Conservation (phyloP, 768 basidiomycete genomes). For the Mycena venus region DNA sequence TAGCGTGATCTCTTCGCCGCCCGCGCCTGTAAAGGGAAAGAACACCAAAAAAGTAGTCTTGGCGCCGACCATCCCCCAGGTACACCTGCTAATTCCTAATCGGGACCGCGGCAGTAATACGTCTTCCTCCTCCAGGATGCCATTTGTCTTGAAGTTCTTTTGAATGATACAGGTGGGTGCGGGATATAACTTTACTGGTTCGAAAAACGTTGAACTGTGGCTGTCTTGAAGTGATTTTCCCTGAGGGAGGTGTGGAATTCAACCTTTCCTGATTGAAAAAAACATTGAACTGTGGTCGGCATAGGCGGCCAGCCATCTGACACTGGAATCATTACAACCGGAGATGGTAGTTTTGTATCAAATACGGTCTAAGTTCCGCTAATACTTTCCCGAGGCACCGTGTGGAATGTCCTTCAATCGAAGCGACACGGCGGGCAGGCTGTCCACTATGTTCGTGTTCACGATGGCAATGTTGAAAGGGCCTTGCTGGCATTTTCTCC, state of each 20-base stretch:
- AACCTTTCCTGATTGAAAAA: neutral
- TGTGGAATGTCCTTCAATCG: constrained; percentile 74
- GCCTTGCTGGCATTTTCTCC: constrained; percentile 63
- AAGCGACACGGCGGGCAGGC: constrained; percentile 81
- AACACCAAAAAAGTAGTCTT: constrained; percentile 69
- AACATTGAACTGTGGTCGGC: neutral
- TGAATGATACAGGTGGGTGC: constrained; percentile 86
- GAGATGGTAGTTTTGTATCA: constrained; percentile 48
- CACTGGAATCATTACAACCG: constrained; percentile 66
- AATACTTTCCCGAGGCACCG: constrained; percentile 5
- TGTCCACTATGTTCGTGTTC: constrained; percentile 75
- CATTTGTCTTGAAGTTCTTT: constrained; percentile 69
- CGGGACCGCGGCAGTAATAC: too few relatives aligned
- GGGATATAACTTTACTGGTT: too few relatives aligned
- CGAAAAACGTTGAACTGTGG: too few relatives aligned
- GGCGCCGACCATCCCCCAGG: constrained; percentile 57
- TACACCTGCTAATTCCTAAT: too few relatives aligned
- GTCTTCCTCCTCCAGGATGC: too few relatives aligned
- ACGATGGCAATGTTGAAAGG: constrained; percentile 52
- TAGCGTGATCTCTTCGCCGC: constrained; percentile 60
- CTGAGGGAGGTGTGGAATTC: constrained; percentile 66
- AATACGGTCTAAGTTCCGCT: neutral
- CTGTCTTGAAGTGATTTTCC: constrained; percentile 86
- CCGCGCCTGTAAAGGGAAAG: constrained; percentile 58
- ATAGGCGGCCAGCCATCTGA: constrained; percentile 84